A percentile compares a stretch with the other conserved stretches of the same genome.
These are phyloP conservation scores for Thelonectria discophora DNA, from an alignment of 2,329 filamentous ascomycete species.

Conservation along the genomic window DNA sequence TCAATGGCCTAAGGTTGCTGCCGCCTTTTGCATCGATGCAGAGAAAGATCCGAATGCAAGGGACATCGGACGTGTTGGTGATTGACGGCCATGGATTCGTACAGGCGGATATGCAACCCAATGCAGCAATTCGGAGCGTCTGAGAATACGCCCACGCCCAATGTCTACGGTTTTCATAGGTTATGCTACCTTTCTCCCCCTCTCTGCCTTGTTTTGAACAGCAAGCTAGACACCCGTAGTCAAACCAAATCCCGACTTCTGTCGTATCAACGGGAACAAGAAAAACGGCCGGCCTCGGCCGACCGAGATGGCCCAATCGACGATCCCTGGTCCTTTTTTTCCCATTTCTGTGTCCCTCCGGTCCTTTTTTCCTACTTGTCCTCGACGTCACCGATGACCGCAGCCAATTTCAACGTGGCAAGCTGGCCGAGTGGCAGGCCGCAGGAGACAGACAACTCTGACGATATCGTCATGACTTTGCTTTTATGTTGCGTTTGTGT, in stretches of 20 bases:
- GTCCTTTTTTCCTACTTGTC: conserved; percentile 20
- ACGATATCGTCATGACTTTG: conserved; percentile 25
- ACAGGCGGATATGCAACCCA: no score
- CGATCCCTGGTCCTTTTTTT: conserved; percentile 40
- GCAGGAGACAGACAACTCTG: conserved; percentile 28
- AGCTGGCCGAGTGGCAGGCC: conserved; percentile 6
- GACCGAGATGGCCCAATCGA: conserved; percentile 29
- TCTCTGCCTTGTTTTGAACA: conserved; percentile 8
- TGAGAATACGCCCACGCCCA: background rate
- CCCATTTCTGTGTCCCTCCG: conserved; percentile 24
- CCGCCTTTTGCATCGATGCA: conserved; percentile 12
- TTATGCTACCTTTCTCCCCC: no score
- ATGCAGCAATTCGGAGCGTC: no score
- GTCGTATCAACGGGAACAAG: conserved; percentile 12
- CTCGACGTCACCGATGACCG: conserved; percentile 37
- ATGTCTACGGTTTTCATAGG: no score
- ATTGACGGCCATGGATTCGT: no score
- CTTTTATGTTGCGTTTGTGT: conserved; percentile 23
- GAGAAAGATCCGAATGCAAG: conserved; percentile 2
- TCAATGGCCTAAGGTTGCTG: no score
- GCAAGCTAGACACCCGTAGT: background rate
- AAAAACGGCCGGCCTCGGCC: conserved; percentile 9
- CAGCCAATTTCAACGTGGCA: background rate
- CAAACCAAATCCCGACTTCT: conserved; percentile 4
- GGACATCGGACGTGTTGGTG: background rate